Conservation (phyloP, 2,329 filamentous ascomycete genomes). For the Nothomitra cinnamomea region DNA sequence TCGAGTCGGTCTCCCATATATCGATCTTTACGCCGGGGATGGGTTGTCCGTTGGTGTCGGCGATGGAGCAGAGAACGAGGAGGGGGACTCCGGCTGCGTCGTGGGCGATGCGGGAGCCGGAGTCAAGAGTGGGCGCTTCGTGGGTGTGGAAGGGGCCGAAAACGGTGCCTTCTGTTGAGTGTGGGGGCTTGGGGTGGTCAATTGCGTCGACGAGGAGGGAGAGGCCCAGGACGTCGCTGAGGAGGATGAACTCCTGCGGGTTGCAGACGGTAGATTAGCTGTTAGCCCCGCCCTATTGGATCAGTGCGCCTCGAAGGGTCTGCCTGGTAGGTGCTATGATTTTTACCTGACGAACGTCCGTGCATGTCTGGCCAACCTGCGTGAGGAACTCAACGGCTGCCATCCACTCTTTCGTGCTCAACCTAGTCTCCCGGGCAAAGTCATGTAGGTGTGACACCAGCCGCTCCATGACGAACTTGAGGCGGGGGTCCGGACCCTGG, state of each 20-base stretch:
- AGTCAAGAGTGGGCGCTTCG: slow-evolving; percentile 41
- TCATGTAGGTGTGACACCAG: slow-evolving; percentile 66
- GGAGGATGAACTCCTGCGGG: slow-evolving; percentile 65
- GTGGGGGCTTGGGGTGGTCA: slow-evolving; percentile 60
- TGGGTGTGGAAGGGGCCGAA: slow-evolving; percentile 74
- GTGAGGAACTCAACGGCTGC: slow-evolving; percentile 44
- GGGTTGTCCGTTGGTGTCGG: slow-evolving; percentile 44
- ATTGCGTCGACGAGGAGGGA: slow-evolving; percentile 68
- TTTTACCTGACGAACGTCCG: slow-evolving; percentile 51
- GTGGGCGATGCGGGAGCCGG: slow-evolving; percentile 46
- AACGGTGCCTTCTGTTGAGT: slow-evolving; percentile 60
- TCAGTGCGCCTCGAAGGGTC: background rate
- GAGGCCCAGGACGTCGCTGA: slow-evolving; percentile 63
- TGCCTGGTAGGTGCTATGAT: background rate
- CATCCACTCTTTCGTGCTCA: slow-evolving; percentile 69
- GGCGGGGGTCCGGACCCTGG: slow-evolving; percentile 43
- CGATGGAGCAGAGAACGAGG: slow-evolving; percentile 39
- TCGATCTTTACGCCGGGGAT: slow-evolving; percentile 54
- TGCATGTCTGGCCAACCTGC: slow-evolving; percentile 60
- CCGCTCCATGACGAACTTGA: slow-evolving; percentile 56
- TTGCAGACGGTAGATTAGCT: background rate
- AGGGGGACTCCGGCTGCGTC: slow-evolving; percentile 52
- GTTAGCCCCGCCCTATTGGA: too few relatives aligned
- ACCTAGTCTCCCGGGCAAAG: slow-evolving; percentile 61
- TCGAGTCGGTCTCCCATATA: slow-evolving; percentile 71